Evolutionary conservation across 1,284 basidiomycete genomes (phyloP), one percentile per base, ranked within the genome.

Genomic region (Papiliotrema laurentii): DNA sequence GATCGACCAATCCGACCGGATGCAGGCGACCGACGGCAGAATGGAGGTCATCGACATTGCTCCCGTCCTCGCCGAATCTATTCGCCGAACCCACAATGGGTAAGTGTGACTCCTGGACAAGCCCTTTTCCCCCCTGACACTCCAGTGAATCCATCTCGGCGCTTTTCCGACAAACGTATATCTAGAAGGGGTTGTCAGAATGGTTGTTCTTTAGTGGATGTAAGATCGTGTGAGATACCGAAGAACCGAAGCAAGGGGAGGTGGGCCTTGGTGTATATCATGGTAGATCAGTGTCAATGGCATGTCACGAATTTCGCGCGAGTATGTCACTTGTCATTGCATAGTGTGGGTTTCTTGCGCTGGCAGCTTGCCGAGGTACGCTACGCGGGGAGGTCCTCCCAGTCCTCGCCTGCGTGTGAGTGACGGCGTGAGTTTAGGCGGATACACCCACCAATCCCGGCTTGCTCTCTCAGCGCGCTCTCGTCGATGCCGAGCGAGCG

Each of bases 1-100:
- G 16, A 81, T 88, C 51, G 83, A 84, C 40, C 87, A 84, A 76
- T 79, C 72, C 52, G 75, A 78, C 50, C 79, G 81, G 56, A 47
- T 69, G 22, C 66, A 63, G 55, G 70, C 66, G 18, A 70, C 72
- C 40, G 60, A 66, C 19, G 77, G 69, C 36, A 72, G 76, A 55
- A 62, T 81, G 48, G 78, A 79, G 50, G 72, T 75, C 30, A 76
- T 98, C 66, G 94, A 97, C 73, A 83, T 97, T 58, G 86, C 85
- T 54, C 83, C 89, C 1, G 88, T 89, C 37, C 86, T 98, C 50
- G 89, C 93, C 10, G 94, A 98, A 78, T 91, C 87, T 64, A 97
- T 98, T 58, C 85, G 96, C 41, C 79, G 94, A 59, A 96, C 92
- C 19, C 94, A 98, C 75, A 97, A 98, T 60, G 94, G 94, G 56